Conservation (phyloP, 2,329 filamentous ascomycete species). For the Calonectria honghensis region DNA sequence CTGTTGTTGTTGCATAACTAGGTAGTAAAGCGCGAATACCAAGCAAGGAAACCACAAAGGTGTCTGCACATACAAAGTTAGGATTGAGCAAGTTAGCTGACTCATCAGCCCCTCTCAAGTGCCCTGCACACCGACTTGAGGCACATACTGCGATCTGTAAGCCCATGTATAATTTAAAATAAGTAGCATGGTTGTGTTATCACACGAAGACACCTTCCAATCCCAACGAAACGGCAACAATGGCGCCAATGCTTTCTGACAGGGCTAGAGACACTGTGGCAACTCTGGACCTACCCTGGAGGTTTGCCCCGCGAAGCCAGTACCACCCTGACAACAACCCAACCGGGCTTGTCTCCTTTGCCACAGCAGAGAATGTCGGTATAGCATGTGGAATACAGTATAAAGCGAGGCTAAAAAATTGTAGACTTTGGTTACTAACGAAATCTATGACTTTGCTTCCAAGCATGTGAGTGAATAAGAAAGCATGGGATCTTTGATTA, state of each 20-base stretch:
- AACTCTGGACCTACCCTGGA: slow-evolving; percentile 57
- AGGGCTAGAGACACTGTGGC: slow-evolving; percentile 52
- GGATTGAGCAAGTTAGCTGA: slow-evolving; percentile 1
- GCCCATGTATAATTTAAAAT: not conserved
- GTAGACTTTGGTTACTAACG: slow-evolving; percentile 64
- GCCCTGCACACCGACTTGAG: not conserved
- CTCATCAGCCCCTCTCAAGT: slow-evolving; percentile 11
- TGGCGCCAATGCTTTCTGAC: slow-evolving; percentile 47
- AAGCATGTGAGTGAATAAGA: slow-evolving; percentile 55
- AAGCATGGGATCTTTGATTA: not conserved
- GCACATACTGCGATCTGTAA: not conserved
- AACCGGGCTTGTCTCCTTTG: slow-evolving; percentile 67
- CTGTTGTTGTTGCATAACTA: not conserved
- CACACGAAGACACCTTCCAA: not conserved
- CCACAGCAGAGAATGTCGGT: slow-evolving; percentile 68
- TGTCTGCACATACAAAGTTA: not conserved
- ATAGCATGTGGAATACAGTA: not conserved
- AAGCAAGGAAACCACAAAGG: not conserved
- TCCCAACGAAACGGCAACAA: slow-evolving; percentile 9
- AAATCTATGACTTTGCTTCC: slow-evolving; percentile 55
- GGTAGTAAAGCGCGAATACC: not conserved
- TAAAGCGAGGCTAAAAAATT: not conserved
- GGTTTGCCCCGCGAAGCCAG: slow-evolving; percentile 56
- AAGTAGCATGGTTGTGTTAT: no score
- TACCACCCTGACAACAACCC: slow-evolving; percentile 64